Evolutionary conservation across 116 monocot species (phyloP), one percentile per base, ranked within the genome.

Genomic region (Zostera marina): DNA sequence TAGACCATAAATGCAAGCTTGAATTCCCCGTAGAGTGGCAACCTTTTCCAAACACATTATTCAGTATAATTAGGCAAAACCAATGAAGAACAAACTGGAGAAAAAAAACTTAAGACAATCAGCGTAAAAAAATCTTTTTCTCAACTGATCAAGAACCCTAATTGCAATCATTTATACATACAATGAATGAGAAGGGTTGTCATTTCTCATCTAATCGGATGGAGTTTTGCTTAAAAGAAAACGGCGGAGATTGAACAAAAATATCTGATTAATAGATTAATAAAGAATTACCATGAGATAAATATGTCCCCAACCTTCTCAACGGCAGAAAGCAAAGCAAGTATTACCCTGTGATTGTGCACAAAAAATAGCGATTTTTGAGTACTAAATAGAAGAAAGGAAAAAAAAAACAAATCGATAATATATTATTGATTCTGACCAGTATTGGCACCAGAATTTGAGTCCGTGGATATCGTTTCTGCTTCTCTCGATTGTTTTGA

Each of bases 401-500:
- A 7, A 46, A 9, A n/a, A 44, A 60, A 4, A 3, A 21, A 44
- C 44, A 4, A n/a, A n/a, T n/a, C n/a, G n/a, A n/a, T n/a, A n/a
- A n/a, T n/a, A n/a, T n/a, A n/a, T n/a, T n/a, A n/a, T n/a, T n/a
- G n/a, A 26, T 21, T 19, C 38, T 25, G 56, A 66, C 66, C 66
- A 66, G 46, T 66, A 66, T 32, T 66, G 66, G 45, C 56, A 66
- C 66, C 66, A 66, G 24, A 66, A 66, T 19, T 12, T 55, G 14
- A 66, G 66, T 8, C 15, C 32, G 17, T 19, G 54, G 12, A 70
- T 55, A 22, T 70, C 63, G 15, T 13, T 47, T 24, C 63, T 62
- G 25, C 25, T 61, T 46, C 43, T 58, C 69, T 88, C 88, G 57
- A 83, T 64, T 55, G 67, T 52, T 61, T 83, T 88, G 59, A 88